Percentiles rank a stretch among this genome's conserved stretches.
Evolutionary conservation across 2,329 filamentous ascomycete genomes (phyloP).

Genomic region (Saccharata proteae): DNA sequence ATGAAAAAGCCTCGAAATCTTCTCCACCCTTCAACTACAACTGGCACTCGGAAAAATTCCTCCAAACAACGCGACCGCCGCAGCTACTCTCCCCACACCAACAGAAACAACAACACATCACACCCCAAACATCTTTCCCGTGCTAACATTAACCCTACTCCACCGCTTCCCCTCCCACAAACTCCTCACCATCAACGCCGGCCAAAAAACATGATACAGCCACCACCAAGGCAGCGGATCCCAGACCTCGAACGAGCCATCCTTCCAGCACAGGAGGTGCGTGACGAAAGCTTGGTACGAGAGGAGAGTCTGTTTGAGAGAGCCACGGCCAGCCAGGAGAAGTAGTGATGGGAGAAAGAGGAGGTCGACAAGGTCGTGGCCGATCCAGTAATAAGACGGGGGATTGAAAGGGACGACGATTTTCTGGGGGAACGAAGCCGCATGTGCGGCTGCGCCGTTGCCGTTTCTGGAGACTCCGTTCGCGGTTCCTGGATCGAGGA

Average conservation of each 20-base stretch:
- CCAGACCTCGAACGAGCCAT: conserved; percentile 37
- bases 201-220: conserved; percentile 44
- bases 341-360: conserved; percentile 31
- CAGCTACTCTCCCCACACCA: too few species aligned
- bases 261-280: conserved; percentile 36
- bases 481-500: conserved; percentile 21
- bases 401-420: conserved; percentile 14
- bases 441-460: conserved; percentile 16
- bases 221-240: conserved; percentile 41
- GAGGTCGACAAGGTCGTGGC: conserved; percentile 49
- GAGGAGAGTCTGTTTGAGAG: conserved; percentile 11
- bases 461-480: conserved; percentile 10
- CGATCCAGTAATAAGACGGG: conserved; percentile 49
- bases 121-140: conserved; percentile 43
- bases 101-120: background rate
- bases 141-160: conserved; percentile 58
- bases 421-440: conserved; percentile 8
- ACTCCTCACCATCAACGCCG: conserved; percentile 36
- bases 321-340: conserved; percentile 12
- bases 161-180: conserved; percentile 39
- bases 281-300: conserved; percentile 19
- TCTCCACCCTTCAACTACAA: too few species aligned
- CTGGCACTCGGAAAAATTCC: too few species aligned
- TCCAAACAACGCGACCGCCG: too few species aligned
- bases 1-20: too few species aligned